phyloP scores from a whole-genome alignment of 495 filamentous ascomycete species.

The Terfezia boudieri region DNA sequence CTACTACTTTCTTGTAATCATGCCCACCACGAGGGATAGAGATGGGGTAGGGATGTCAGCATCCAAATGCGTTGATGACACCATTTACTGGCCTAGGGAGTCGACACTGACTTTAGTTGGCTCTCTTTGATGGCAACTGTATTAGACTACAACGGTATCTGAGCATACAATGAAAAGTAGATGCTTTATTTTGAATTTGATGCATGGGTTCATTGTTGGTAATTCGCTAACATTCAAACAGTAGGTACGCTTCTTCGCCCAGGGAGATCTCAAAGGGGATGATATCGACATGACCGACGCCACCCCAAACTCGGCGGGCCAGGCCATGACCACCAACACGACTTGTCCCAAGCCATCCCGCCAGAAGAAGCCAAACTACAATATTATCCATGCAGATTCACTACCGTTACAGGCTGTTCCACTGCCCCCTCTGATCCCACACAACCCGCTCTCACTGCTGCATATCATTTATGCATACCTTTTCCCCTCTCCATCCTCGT shows the following conservation, averaged over 20 bases:
- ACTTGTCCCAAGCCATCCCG: conserved; percentile 12
- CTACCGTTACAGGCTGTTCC: conserved; percentile 60
- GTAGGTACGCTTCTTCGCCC: too few relatives aligned
- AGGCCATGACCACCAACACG: conserved; percentile 5
- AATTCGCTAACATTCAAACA: too few relatives aligned
- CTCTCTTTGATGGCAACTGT: conserved; percentile 50
- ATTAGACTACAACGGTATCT: conserved; percentile 99
- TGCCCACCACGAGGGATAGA: too few relatives aligned
- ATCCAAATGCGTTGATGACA: conserved; percentile 34
- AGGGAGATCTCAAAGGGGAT: neutral
- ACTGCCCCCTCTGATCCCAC: conserved; percentile 66
- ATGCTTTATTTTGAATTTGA: too few relatives aligned
- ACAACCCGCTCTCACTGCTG: conserved; percentile 73
- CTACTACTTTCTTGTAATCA: too few relatives aligned
- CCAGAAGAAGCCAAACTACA: conserved; percentile 41
- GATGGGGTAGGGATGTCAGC: too few relatives aligned
- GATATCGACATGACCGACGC: conserved; percentile 2
- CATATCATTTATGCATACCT: conserved; percentile 57
- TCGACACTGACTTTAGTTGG: conserved; percentile 49
- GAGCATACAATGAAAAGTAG: conserved; percentile 28
- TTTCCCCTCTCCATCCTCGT: conserved; percentile 32
- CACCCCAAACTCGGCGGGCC: conserved; percentile 8
- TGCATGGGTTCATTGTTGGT: too few relatives aligned
- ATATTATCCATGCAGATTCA: conserved; percentile 51
- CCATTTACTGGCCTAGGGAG: conserved; percentile 29